phyloP scores from a whole-genome alignment of 2,329 filamentous ascomycete species.

The Rhynchosporium agropyri region DNA sequence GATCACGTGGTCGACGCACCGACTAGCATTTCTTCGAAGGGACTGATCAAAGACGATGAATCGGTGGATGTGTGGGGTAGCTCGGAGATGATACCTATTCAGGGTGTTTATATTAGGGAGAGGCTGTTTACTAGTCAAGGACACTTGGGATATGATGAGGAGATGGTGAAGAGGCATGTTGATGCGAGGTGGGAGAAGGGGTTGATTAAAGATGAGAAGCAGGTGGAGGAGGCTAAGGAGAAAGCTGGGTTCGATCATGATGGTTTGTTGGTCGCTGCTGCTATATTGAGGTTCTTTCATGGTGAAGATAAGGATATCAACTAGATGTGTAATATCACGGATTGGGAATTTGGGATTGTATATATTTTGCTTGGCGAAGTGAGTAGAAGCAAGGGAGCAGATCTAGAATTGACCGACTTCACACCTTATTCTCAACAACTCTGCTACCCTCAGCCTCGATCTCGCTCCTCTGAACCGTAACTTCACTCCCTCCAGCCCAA shows the following conservation, averaged over 20 bases:
- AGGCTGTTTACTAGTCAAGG: slow-evolving; percentile 51
- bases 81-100: slow-evolving; percentile 48
- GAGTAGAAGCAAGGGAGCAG: no score
- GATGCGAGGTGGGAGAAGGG: slow-evolving; percentile 49
- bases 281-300: slow-evolving; percentile 49
- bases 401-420: no score
- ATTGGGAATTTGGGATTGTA: no score
- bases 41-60: slow-evolving; percentile 6
- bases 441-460: no score
- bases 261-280: slow-evolving; percentile 45
- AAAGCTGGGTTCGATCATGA: slow-evolving; percentile 46
- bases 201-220: slow-evolving; percentile 44
- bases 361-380: no score
- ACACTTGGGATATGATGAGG: slow-evolving; percentile 51
- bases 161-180: slow-evolving; percentile 50
- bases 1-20: slow-evolving; percentile 12
- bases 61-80: slow-evolving; percentile 52
- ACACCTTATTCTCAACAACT: no score
- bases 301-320: slow-evolving; percentile 27
- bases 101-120: slow-evolving; percentile 50
- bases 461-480: no score
- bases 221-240: slow-evolving; percentile 45
- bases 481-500: no score
- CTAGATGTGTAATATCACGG: neutral
- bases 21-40: neutral